Conservation (phyloP, 345 rosid species). For the Camelina sativa region DNA sequence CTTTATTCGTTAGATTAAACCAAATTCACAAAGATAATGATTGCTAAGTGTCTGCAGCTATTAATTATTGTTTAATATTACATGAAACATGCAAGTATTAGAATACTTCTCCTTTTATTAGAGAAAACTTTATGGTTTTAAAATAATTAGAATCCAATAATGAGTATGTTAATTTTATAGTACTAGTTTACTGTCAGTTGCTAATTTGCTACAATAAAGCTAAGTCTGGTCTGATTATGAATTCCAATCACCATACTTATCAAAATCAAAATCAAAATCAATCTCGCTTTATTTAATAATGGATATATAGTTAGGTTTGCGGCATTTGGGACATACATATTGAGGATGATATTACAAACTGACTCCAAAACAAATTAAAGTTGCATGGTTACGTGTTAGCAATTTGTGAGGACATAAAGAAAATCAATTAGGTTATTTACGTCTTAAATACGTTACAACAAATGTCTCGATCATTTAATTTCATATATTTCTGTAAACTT, state of each 20-base stretch:
- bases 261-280: slow-evolving; percentile 6
- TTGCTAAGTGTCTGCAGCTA: slow-evolving; percentile 26
- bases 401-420: not conserved
- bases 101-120: not conserved
- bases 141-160: not conserved
- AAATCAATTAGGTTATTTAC: slow-evolving; percentile 25
- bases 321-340: slow-evolving; percentile 12
- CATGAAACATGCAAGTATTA: slow-evolving; percentile 3
- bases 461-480: slow-evolving; percentile 27
- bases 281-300: slow-evolving; percentile 17
- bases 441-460: slow-evolving; percentile 35
- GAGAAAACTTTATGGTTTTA: not conserved
- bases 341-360: slow-evolving; percentile 15
- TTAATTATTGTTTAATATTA: slow-evolving; percentile 11
- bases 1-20: slow-evolving; percentile 25
- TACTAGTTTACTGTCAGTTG: slow-evolving; percentile 1
- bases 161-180: not conserved
- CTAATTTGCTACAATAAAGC: slow-evolving; percentile 25
- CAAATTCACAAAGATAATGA: slow-evolving; percentile 24
- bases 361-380: not conserved
- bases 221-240: not conserved
- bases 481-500: not conserved
- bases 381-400: slow-evolving; percentile 35
- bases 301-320: slow-evolving; percentile 32
- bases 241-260: slow-evolving; percentile 23